Conservation (phyloP, 768 basidiomycete species). For the Lactifluus echinatus region DNA sequence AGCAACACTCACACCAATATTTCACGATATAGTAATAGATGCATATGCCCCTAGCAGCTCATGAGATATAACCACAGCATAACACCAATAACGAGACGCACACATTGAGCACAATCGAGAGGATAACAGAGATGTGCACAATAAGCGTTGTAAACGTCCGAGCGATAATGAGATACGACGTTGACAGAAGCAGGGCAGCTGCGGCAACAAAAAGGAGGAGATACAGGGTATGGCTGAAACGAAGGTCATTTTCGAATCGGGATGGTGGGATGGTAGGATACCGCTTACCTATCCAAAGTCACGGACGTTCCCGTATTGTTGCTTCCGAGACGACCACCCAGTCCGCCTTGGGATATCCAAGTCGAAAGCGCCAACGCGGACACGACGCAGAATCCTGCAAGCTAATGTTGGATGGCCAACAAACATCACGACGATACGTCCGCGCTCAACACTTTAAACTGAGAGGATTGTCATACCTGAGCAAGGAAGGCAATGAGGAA, state of each 20-base stretch:
- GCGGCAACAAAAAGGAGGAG: conserved; percentile 69
- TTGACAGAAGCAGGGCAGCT: conserved; percentile 56
- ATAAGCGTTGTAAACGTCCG: conserved; percentile 65
- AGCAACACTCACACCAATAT: conserved; percentile 49
- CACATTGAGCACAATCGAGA: conserved; percentile 58
- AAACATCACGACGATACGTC: too few relatives aligned
- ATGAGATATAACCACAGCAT: background rate
- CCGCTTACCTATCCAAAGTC: conserved; percentile 55
- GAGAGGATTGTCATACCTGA: conserved; percentile 51
- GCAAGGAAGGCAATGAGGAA: conserved; percentile 66
- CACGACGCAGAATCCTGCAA: conserved; percentile 59
- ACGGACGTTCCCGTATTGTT: conserved; percentile 43
- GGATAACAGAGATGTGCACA: conserved; percentile 67
- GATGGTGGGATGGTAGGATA: background rate
- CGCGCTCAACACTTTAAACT: too few relatives aligned
- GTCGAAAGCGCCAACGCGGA: conserved; percentile 55
- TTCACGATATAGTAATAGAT: conserved; percentile 66
- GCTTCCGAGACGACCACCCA: conserved; percentile 62
- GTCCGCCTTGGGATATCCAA: conserved; percentile 56
- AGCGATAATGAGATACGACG: conserved; percentile 57
- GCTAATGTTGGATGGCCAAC: conserved; percentile 30
- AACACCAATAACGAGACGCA: conserved; percentile 27
- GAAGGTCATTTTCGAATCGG: background rate
- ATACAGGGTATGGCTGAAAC: conserved; percentile 57
- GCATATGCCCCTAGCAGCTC: conserved; percentile 49